These are phyloP conservation scores for Physcomitrium patens DNA, from an alignment of 225 moss, liverwort and hornwort genomes.

Conservation along the genomic window DNA sequence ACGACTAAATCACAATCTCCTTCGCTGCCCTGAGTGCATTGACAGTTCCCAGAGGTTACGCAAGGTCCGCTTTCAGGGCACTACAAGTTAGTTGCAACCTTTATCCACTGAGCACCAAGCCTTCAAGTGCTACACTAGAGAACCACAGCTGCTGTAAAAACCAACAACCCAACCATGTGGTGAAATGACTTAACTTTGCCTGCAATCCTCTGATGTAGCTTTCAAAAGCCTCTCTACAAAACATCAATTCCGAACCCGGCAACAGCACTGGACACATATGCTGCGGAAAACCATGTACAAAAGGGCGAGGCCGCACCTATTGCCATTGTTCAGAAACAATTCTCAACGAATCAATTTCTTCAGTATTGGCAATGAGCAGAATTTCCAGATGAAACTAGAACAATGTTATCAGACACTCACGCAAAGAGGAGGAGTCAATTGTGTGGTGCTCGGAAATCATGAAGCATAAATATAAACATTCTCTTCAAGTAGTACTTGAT, in stretches of 20 bases:
- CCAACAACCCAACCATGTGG: constrained; percentile 88
- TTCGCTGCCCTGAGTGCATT: constrained; percentile 31
- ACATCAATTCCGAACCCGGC: constrained; percentile 43
- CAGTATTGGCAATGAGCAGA: too few relatives aligned
- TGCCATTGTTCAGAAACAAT: constrained; percentile 35
- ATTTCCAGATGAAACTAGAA: too few relatives aligned
- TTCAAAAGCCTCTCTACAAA: constrained; percentile 40
- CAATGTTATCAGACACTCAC: too few relatives aligned
- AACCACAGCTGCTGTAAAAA: constrained; percentile 49
- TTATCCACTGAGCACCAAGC: constrained; percentile 51
- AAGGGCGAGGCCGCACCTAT: constrained; percentile 50
- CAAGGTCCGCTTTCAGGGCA: constrained; percentile 59
- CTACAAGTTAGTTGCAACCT: constrained; percentile 60
- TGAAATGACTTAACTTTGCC: constrained; percentile 85
- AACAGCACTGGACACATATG: constrained; percentile 55
- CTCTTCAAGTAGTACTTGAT: too few relatives aligned
- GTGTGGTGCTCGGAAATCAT: too few relatives aligned
- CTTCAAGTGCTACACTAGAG: constrained; percentile 45
- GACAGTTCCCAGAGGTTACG: constrained; percentile 49
- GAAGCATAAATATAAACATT: too few relatives aligned
- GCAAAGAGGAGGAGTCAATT: too few relatives aligned
- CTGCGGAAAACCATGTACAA: constrained; percentile 59
- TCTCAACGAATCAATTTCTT: constrained; percentile 30
- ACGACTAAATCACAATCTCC: constrained; percentile 41
- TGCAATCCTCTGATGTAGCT: constrained; percentile 81